Percentiles rank a stretch among this genome's conserved stretches.
Conservation (phyloP, 2,329 filamentous ascomycete genomes). For the Penicillium sp. region DNA sequence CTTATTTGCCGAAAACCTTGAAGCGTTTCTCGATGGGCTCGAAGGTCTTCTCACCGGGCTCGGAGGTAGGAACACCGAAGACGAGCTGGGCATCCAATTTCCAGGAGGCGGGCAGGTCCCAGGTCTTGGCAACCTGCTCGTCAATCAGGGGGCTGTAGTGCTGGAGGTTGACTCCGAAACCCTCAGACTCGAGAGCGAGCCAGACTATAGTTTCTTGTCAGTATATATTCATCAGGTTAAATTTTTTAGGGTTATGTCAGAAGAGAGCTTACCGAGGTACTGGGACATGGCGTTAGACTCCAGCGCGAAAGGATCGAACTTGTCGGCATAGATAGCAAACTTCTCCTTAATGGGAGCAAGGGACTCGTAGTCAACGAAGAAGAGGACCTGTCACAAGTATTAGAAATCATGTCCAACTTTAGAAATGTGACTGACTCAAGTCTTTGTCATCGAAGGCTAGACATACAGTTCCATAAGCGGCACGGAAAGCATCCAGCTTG, state of each 20-base stretch:
- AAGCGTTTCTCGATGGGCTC: slow-evolving; percentile 35
- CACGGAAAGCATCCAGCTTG: slow-evolving; percentile 63
- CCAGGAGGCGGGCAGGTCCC: slow-evolving; percentile 72
- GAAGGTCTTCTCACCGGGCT: slow-evolving; percentile 32
- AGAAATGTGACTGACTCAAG: not conserved
- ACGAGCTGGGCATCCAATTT: slow-evolving; percentile 80
- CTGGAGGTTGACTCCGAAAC: slow-evolving; percentile 83
- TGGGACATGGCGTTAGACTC: slow-evolving; percentile 81
- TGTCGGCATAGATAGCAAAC: slow-evolving; percentile 74
- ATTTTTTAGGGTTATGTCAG: not conserved
- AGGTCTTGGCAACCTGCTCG: slow-evolving; percentile 66
- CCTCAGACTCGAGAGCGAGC: slow-evolving; percentile 79
- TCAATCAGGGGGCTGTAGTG: slow-evolving; percentile 90
- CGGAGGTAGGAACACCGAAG: slow-evolving; percentile 58
- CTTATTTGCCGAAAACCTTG: slow-evolving; percentile 39
- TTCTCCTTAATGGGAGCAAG: slow-evolving; percentile 62
- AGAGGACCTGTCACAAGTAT: slow-evolving; percentile 59
- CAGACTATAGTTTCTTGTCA: slow-evolving; percentile 53
- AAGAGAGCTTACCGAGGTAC: slow-evolving; percentile 50
- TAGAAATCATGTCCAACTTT: not conserved
- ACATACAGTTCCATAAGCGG: slow-evolving; percentile 72
- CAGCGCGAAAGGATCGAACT: slow-evolving; percentile 73
- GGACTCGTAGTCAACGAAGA: slow-evolving; percentile 74
- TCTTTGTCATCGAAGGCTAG: not conserved
- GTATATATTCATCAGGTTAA: not conserved